phyloP scores from a whole-genome alignment of 169 alveolate genomes.

The Neospora caninum region DNA sequence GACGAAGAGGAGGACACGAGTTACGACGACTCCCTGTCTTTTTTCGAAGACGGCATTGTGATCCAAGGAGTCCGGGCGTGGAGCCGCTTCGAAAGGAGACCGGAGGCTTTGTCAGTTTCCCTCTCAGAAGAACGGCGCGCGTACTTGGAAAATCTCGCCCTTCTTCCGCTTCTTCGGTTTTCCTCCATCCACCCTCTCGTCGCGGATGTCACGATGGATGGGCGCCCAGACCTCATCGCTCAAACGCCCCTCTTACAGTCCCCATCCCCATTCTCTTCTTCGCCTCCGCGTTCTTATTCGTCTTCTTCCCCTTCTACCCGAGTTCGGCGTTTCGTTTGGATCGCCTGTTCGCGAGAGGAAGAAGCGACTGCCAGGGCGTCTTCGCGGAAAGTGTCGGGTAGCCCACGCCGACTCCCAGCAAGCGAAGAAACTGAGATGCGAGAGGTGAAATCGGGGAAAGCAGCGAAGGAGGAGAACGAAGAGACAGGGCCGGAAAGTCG shows the following conservation, averaged over 20 bases:
- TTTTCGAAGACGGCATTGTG: not conserved
- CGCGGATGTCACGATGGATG: slow-evolving; percentile 42
- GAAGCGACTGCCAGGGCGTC: too few species aligned
- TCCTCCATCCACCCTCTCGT: slow-evolving; percentile 37
- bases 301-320: not conserved
- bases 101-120: not conserved
- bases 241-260: slow-evolving; percentile 11
- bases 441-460: not conserved
- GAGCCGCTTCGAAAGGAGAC: not conserved
- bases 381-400: not conserved
- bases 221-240: slow-evolving; percentile 33
- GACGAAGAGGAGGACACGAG: not conserved
- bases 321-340: slow-evolving; percentile 20
- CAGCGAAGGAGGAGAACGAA: not conserved
- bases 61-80: not conserved
- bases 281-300: too few species aligned
- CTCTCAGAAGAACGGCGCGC: not conserved
- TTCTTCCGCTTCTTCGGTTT: not conserved
- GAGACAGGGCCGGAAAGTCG: not conserved
- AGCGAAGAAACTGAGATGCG: not conserved
- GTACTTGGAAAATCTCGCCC: slow-evolving; percentile 11
- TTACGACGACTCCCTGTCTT: not conserved
- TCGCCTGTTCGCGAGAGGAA: not conserved
- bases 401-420: too few species aligned
- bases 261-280: not conserved